phyloP scores from a whole-genome alignment of 305 asterid genomes.

The Fraxinus baroniana region DNA sequence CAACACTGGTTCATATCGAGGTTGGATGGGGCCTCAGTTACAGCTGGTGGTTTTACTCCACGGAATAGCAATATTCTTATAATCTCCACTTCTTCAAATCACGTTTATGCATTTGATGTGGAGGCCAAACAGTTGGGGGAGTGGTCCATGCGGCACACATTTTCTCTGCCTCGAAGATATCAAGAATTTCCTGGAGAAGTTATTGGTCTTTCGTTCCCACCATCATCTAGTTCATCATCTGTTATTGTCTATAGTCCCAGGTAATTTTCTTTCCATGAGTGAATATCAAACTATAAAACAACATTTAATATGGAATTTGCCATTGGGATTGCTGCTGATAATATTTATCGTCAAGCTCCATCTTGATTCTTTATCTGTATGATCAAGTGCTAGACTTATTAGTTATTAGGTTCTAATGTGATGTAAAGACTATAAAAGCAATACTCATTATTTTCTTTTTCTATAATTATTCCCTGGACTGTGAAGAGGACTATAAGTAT shows the following conservation, averaged over 20 bases:
- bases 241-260: constrained; percentile 89
- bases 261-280: constrained; percentile 35
- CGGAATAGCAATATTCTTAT: constrained; percentile 71
- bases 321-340: neutral
- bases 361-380: neutral
- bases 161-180: constrained; percentile 76
- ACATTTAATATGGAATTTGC: neutral
- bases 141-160: constrained; percentile 81
- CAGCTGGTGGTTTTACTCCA: constrained; percentile 86
- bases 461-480: neutral
- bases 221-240: constrained; percentile 63
- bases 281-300: neutral
- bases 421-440: neutral
- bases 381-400: neutral
- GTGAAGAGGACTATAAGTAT: neutral
- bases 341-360: neutral
- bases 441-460: neutral
- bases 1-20: constrained; percentile 97
- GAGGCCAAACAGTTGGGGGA: constrained; percentile 93
- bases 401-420: neutral
- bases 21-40: constrained; percentile 88
- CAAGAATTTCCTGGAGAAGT: constrained; percentile 99
- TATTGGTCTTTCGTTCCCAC: constrained; percentile 84
- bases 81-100: constrained; percentile 83
- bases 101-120: constrained; percentile 90